These are phyloP conservation scores for Neurospora sp. DNA, from an alignment of 495 filamentous ascomycete genomes.

Conservation along the genomic window DNA sequence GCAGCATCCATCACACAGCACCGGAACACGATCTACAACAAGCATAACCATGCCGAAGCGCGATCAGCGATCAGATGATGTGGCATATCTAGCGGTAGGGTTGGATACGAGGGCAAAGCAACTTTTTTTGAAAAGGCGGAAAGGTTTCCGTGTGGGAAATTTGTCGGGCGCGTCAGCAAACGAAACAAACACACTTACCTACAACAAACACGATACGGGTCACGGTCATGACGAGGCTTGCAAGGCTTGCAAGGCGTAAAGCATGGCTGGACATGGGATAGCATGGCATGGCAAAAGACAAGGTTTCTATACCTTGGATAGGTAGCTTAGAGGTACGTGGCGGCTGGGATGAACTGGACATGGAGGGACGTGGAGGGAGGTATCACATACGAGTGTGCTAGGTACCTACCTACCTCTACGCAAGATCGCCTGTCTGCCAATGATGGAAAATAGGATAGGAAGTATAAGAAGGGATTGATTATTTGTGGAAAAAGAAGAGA, in stretches of 20 bases:
- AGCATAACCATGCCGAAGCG: neutral
- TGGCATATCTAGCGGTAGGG: neutral
- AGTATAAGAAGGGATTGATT: no score
- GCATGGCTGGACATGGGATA: neutral
- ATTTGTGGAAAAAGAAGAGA: no score
- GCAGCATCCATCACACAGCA: neutral
- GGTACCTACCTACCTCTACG: neutral
- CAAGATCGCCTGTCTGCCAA: no score
- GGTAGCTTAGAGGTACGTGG: neutral
- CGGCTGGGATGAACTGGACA: neutral
- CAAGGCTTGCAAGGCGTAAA: neutral
- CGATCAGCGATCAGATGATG: neutral
- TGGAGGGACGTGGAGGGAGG: neutral
- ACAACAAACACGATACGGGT: neutral
- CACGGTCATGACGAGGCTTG: neutral
- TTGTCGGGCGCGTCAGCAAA: neutral
- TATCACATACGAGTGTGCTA: neutral
- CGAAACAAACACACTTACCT: neutral
- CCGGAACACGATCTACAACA: neutral
- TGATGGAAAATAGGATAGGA: no score
- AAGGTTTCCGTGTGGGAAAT: neutral
- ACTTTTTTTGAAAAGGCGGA: neutral
- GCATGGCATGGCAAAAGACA: neutral
- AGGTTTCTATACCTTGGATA: neutral
- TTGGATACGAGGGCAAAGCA: neutral